Evolutionary conservation across 768 basidiomycete genomes (phyloP).

Genomic region (Leccinum imitatum): DNA sequence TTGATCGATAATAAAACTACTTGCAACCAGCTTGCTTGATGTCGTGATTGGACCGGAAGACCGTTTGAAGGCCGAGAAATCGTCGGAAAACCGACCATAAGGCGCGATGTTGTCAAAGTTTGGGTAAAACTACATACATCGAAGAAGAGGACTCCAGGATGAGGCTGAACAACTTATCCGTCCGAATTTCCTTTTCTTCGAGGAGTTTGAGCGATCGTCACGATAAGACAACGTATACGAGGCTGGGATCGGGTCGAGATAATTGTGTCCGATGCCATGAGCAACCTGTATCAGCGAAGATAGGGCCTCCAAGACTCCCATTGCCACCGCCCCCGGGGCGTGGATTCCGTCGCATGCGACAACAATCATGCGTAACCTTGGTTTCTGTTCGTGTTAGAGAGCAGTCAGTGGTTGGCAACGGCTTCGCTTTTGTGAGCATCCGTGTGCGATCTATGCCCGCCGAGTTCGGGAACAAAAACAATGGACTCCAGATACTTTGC

Average conservation of each 20-base stretch:
- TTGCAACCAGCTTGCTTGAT: neutral
- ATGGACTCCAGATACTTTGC: neutral
- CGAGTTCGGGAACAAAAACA: neutral
- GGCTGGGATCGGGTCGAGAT: too few species aligned
- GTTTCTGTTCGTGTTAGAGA: neutral
- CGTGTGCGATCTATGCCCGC: neutral
- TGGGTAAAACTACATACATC: neutral
- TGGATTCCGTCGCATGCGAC: neutral
- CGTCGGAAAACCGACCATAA: neutral
- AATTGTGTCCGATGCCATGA: neutral
- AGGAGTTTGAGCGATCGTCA: neutral
- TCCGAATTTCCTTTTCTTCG: neutral
- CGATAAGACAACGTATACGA: neutral
- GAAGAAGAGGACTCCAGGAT: neutral
- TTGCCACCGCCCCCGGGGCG: too few species aligned
- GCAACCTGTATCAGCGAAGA: too few species aligned
- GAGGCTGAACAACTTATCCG: neutral
- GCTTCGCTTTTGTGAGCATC: neutral
- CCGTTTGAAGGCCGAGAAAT: neutral
- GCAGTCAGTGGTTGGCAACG: neutral
- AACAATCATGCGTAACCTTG: neutral
- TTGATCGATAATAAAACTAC: neutral
- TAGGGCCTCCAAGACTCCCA: too few species aligned
- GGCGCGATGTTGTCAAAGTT: neutral
- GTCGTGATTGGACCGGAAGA: neutral